Conservation (phyloP, 169 alveolate species). For the Plasmodium vivax region DNA sequence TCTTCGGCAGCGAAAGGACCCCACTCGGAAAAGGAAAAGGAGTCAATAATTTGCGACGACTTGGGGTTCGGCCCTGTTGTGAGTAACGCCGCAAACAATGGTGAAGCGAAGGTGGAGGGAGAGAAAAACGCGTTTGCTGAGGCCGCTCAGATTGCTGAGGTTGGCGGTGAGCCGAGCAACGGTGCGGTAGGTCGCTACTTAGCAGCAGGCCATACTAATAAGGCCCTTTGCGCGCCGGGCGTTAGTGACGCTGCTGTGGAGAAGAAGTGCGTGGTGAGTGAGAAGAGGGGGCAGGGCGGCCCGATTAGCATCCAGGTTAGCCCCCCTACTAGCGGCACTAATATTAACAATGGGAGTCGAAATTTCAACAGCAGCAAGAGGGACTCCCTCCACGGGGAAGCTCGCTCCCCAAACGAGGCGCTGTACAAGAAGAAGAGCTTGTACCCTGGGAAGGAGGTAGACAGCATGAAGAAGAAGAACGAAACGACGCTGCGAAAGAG, state of each 20-base stretch:
- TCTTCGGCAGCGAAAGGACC: background rate
- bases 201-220: background rate
- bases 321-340: background rate
- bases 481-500: conserved; percentile 19
- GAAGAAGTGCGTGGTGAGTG: background rate
- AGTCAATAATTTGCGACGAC: background rate
- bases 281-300: background rate
- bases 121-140: background rate
- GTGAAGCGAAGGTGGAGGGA: background rate
- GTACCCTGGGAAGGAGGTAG: background rate
- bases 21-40: background rate
- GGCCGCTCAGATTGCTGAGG: no score
- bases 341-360: background rate
- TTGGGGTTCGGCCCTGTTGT: background rate
- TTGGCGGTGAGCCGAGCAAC: background rate
- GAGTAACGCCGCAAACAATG: background rate
- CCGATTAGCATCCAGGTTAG: background rate
- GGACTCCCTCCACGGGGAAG: background rate
- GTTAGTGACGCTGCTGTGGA: background rate
- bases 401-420: background rate
- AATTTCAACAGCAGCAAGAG: conserved; percentile 6
- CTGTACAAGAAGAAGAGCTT: conserved; percentile 6
- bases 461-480: conserved; percentile 15
- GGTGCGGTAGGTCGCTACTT: background rate
- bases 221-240: background rate